phyloP scores from a whole-genome alignment of 1,139 yeast genomes.

The Eremothecium cymbalariae region DNA sequence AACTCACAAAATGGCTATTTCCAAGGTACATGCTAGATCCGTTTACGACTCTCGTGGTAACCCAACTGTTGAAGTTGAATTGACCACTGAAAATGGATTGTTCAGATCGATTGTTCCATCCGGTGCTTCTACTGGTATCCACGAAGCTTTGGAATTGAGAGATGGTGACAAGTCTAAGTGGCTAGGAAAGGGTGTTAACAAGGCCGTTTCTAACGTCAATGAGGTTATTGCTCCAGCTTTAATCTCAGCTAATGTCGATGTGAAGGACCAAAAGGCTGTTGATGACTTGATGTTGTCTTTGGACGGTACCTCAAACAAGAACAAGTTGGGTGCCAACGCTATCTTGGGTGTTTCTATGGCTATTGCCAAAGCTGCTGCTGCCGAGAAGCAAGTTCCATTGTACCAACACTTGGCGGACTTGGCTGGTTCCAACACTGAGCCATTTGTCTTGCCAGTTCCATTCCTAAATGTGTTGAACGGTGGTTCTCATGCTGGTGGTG shows the following conservation, averaged over 20 bases:
- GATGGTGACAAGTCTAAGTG: constrained; percentile 90
- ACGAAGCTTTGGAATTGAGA: constrained; percentile 92
- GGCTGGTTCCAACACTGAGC: constrained; percentile 50
- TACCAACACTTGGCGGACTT: constrained; percentile 77
- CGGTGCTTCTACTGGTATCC: constrained; percentile 94
- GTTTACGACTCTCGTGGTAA: constrained; percentile 98
- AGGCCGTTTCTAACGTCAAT: constrained; percentile 90
- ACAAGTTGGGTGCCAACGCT: constrained; percentile 93
- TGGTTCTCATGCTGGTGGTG: constrained; percentile 99
- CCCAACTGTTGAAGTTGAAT: constrained; percentile 95
- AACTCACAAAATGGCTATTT: constrained; percentile 39
- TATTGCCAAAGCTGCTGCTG: constrained; percentile 92
- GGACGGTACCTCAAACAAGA: constrained; percentile 92
- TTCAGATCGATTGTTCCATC: constrained; percentile 95
- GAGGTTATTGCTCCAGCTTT: constrained; percentile 83
- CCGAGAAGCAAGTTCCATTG: constrained; percentile 77
- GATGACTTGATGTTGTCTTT: constrained; percentile 70
- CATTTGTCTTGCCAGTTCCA: constrained; percentile 87
- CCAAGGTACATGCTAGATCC: constrained; percentile 78
- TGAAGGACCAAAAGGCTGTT: constrained; percentile 67
- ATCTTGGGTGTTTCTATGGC: constrained; percentile 91
- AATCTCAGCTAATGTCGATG: constrained; percentile 61
- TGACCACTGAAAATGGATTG: constrained; percentile 75
- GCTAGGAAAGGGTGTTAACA: constrained; percentile 91
- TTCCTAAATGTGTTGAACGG: constrained; percentile 97